Base-by-base conservation (phyloP, 192 early-diverging fungal genomes). In the Phycomyces blakesleeanus region DNA sequence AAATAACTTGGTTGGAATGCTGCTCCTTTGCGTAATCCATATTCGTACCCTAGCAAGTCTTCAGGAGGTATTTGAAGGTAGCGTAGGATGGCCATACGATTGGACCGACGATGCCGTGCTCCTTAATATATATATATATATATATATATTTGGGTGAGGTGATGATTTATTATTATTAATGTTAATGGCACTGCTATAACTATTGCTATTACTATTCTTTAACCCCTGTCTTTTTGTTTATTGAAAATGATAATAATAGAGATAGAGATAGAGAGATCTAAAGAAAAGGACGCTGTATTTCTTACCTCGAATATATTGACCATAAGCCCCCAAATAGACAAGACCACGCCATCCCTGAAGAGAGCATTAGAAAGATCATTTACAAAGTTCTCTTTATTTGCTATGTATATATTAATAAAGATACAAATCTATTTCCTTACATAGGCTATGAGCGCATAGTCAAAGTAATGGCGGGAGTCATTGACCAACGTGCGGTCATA, bases 1-100 rank as follows among this genome's bases (percentile, higher is more conserved):
- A 84, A 91, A 50, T 91, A 89, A 65, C 85, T 85, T 0, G 87
- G 87, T 16, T 85, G 82, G 39, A 91, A 89, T 18, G 86, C 81
- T 12, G 73, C 67, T 0, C 73, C 73, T 27, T 84, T 81, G 55
- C 78, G 74, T 51, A 83, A 73, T 24, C 82, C 80, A 60, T 88
- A 88, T 60, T 89, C 87, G 64, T 87, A 85, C 0, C 82, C 85
- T 16, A 91, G 57, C 5, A 89, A 68, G 61, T 91, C 88, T 34
- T 86, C 82, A 5, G 76, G 72, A 8, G 79, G 68, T 16, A 91
- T 76, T 3, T 67, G 64, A 29, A 91, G 71, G 53, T 85, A 89
- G 40, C 82, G 75, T 14, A 84, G 66, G 10, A 88, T 86, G 51
- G 81, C 79, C 41, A 73, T 78, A 39, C 83, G 81, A 59, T 91